Evolutionary conservation across 2,329 filamentous ascomycete genomes (phyloP).

Genomic region (Coleophoma eucalyptorum): DNA sequence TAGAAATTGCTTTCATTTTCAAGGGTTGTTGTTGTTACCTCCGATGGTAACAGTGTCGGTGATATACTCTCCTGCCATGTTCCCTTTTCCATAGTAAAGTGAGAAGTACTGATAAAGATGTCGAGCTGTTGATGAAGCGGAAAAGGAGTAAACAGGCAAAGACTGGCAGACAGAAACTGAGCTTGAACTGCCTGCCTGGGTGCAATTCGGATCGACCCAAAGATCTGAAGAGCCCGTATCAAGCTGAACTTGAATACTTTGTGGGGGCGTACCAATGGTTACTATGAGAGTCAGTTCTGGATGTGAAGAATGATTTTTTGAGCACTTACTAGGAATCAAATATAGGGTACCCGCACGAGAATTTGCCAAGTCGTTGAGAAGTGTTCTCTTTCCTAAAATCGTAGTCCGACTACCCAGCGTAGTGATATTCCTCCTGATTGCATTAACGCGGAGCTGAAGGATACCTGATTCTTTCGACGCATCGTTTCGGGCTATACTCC

Average conservation of each 20-base stretch:
- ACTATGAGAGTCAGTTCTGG: slow-evolving; percentile 26
- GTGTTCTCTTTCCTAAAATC: not conserved
- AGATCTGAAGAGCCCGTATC: slow-evolving; percentile 38
- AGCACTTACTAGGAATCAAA: not conserved
- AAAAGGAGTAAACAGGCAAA: slow-evolving; percentile 1
- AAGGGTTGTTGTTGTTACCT: not conserved
- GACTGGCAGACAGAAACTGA: not conserved
- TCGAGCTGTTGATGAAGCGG: slow-evolving; percentile 1
- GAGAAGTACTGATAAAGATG: not conserved
- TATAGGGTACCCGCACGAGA: not conserved
- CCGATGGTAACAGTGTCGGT: slow-evolving; percentile 8
- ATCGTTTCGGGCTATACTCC: not conserved
- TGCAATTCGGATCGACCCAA: slow-evolving; percentile 39
- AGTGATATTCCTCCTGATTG: not conserved
- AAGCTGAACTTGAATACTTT: slow-evolving; percentile 34
- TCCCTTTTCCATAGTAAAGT: slow-evolving; percentile 6
- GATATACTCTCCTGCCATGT: slow-evolving; percentile 5
- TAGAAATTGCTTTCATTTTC: not conserved
- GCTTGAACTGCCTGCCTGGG: slow-evolving; percentile 12
- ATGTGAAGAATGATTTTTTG: not conserved
- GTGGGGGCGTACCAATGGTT: slow-evolving; percentile 32
- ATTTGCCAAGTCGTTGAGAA: not conserved
- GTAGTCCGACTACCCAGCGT: no score
- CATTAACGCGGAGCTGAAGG: not conserved
- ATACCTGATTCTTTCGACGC: not conserved